Evolutionary conservation across 495 filamentous ascomycete genomes (phyloP).

Genomic region (Tetracladium marchalianum): DNA sequence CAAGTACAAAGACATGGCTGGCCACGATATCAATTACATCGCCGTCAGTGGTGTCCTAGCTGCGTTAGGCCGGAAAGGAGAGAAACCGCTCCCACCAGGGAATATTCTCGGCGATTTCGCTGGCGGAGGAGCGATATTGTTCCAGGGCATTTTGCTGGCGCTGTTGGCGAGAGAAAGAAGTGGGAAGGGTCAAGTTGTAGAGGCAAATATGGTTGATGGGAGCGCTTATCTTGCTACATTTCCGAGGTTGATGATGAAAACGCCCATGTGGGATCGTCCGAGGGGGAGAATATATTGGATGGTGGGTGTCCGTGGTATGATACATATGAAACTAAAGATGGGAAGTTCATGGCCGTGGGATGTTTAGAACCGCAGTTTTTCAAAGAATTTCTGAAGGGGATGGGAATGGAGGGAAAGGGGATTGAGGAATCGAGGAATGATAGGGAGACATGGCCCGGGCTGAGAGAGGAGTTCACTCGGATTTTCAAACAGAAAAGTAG

Average conservation of each 20-base stretch:
- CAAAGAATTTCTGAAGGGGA: conserved; percentile 48
- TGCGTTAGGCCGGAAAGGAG: conserved; percentile 58
- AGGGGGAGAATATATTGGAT: conserved; percentile 77
- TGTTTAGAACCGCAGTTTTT: conserved; percentile 87
- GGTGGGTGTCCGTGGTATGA: conserved; percentile 82
- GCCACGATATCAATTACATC: conserved; percentile 98
- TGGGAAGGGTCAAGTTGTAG: conserved; percentile 77
- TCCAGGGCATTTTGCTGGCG: conserved; percentile 58
- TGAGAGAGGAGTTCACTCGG: conserved; percentile 48
- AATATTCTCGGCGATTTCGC: conserved; percentile 90
- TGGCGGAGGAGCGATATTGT: conserved; percentile 74
- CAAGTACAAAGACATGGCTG: conserved; percentile 76
- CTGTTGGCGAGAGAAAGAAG: conserved; percentile 41
- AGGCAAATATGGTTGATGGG: conserved; percentile 96
- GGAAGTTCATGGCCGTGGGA: conserved; percentile 79
- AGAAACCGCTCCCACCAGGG: conserved; percentile 65
- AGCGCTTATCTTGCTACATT: conserved; percentile 67
- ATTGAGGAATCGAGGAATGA: conserved; percentile 48
- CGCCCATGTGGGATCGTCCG: conserved; percentile 43
- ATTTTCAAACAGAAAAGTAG: conserved; percentile 67
- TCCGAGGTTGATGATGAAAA: conserved; percentile 53
- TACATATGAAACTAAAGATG: conserved; percentile 76
- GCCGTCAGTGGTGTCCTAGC: conserved; percentile 73
- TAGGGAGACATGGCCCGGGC: conserved; percentile 50
- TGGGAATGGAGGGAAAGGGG: conserved; percentile 42